Base-by-base conservation (phyloP, 768 basidiomycete genomes). In the Kwoniella dendrophila region DNA sequence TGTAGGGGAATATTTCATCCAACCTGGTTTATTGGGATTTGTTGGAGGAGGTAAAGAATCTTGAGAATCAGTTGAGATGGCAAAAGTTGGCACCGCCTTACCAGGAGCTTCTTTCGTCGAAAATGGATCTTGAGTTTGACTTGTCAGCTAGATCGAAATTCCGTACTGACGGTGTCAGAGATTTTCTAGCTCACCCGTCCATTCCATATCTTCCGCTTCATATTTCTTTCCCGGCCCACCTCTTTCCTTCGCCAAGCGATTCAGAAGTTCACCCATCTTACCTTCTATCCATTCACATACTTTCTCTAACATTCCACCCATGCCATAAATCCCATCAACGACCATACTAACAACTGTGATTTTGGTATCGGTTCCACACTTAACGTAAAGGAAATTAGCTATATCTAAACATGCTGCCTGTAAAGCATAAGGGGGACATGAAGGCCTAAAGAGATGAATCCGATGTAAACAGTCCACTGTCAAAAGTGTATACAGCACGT, bases 311-410 rank as follows among this genome's bases (percentile, higher is more conserved):
- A 90, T 88, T 63, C 83, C 84, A 18, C 78, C 82, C 79, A 91
- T 91, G 26, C 87, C 86, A 32, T 83, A 81, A 66, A 92, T 87
- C 0, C 88, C 87, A 5, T 88, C 88, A n/a, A 91, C 83, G 56
- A 90, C 78, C 16, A 87, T 86, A 56, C 86, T 84, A 0, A 84
- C 86, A 54, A 91, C 84, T 44, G 84, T 83, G 4, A 86, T 84
- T 45, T 85, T 78, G 22, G 86, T 79, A 40, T 81, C 78, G 2
- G 85, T 82, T 51, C 85, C 83, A 59, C 83, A 81, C 5, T 81
- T 80, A 59, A 85, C 82, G 24, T 86, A 78, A 26, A 93, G 82
- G 65, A 86, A 84, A 61, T 85, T 85, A 3, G 88, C 88, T 22
- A 91, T 83, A 75, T 90, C 89, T 32, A 93, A 79, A 3, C 83